phyloP scores from a whole-genome alignment of 1,284 basidiomycete species.

The Apiotrichum gamsii region DNA sequence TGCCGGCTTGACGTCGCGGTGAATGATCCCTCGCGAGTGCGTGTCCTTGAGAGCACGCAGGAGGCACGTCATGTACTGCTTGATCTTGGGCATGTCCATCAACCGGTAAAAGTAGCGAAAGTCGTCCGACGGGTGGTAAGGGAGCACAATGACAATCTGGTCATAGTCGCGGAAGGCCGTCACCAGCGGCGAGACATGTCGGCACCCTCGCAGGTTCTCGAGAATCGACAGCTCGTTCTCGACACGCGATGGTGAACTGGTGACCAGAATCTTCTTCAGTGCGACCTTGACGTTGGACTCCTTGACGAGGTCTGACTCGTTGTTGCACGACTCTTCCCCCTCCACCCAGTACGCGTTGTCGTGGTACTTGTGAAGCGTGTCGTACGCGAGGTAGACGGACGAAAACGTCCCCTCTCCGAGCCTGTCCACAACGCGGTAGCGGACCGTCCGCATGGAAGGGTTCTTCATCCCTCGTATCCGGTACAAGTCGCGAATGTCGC shows the following conservation, averaged over 20 bases:
- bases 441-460: slow-evolving; percentile 2
- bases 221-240: slow-evolving; percentile 93
- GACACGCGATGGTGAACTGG: slow-evolving; percentile 85
- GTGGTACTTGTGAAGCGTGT: slow-evolving; percentile 67
- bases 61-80: slow-evolving; percentile 83
- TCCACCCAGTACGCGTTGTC: slow-evolving; percentile 76
- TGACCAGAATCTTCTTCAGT: slow-evolving; percentile 95
- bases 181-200: slow-evolving; percentile 85
- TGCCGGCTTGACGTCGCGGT: slow-evolving; percentile 97
- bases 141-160: slow-evolving; percentile 92
- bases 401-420: slow-evolving; percentile 96
- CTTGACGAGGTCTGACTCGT: slow-evolving; percentile 1
- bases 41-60: slow-evolving; percentile 84
- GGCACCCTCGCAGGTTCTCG: slow-evolving; percentile 65
- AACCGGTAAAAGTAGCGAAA: slow-evolving; percentile 58
- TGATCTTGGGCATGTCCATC: slow-evolving; percentile 53
- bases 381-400: slow-evolving; percentile 94
- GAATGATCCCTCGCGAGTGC: slow-evolving; percentile 82
- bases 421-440: slow-evolving; percentile 81
- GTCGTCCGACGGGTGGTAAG: slow-evolving; percentile 86
- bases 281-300: slow-evolving; percentile 64
- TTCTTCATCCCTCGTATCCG: slow-evolving; percentile 13
- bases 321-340: slow-evolving; percentile 43
- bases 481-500: slow-evolving; percentile 60
- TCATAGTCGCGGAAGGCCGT: slow-evolving; percentile 87